Base-by-base conservation (phyloP, 306 rosid species). In the Inga oerstediana region DNA sequence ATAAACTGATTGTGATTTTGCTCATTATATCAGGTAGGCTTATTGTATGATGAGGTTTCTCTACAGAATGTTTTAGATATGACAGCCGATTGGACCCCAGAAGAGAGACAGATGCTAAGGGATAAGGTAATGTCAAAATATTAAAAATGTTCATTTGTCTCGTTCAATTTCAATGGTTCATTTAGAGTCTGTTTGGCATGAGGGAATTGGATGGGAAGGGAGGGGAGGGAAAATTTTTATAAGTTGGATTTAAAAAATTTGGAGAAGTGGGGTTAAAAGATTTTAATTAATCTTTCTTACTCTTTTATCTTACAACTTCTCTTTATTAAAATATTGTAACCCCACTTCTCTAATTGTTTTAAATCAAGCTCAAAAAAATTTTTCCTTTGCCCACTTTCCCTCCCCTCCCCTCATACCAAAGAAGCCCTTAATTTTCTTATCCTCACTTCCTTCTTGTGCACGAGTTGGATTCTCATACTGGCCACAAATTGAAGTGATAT, bases 51-150 rank as follows among this genome's bases (percentile, higher is more conserved):
- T 65, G 98, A 94, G 77, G 87, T 83, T 83, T 92, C 97, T 81
- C 86, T 97, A 35, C 98, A 97, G 85, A 91, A 84, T 37, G 79
- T 90, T 81, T 86, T 97, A 72, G 97, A 97, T 87, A 80, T 97
- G 86, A 92, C 93, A 54, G 95, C 97, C 73, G 98, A 97, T 83
- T 97, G 99, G 98, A 94, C 97, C 59, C 66, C 84, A 4, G 95
- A 90, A 85, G 98, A 97, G 89, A 92, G 99, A 66, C 89, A 88
- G 85, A 94, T 92, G 97, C 83, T 97, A 76, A 89, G 99, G 90
- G 89, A 91, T 88, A 90, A 94, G 99, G 99, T 97, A 89, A 64
- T 15, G 58, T 72, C 32, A 45, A 72, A 27, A 1, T 34, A 24
- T 45, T 24, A 46, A 76, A 79, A 89, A 64, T 52, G 51, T 62